Evolutionary conservation across 768 basidiomycete genomes (phyloP), one percentile per base, ranked within the genome.

Genomic region (Polyporus arcularius): DNA sequence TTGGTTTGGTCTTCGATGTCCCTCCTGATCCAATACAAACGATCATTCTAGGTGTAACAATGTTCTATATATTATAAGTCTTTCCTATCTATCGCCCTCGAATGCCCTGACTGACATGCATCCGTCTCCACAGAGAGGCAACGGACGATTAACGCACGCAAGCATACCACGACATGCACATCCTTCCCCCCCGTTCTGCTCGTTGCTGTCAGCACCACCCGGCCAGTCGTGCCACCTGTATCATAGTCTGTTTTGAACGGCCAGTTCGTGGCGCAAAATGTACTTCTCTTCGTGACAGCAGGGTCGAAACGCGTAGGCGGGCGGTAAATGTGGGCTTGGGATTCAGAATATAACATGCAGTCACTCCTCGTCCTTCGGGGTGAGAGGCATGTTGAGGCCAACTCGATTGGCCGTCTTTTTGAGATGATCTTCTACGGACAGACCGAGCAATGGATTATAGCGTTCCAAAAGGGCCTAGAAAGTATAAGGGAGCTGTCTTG

Each of bases 31-130:
- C 28, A 35, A 16, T 21, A n/a, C 18, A 39, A 40, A 12, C 31
- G 14, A 48, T 45, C 14, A 21, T 21, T 28, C 61, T 16, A 94
- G 92, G 67, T 94, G 92, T 80, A 97, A 97, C 80, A 97, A 97
- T 68, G 95, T 97, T 26, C 82, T 97, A 58, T 97, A 96, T 74
- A 96, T 97, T 67, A 93, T 92, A 84, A 90, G 90, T 92, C 64
- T 65, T 51, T 55, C 55, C 21, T 15, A 30, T 41, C 12, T 45
- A 35, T 28, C 12, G 43, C 38, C 47, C 60, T 71, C 75, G 65
- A 74, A 65, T 56, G 16, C 15, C 32, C 4, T 30, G 47, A 46
- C 65, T 67, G 54, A 72, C 61, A 62, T 35, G 16, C 50, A n/a
- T 68, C 63, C 63, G 62, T 72, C 61, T 75, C 70, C 70, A 91